These are phyloP conservation scores for Calonectria pseudoreteaudii DNA, from an alignment of 2,329 filamentous ascomycete genomes.

Conservation along the genomic window DNA sequence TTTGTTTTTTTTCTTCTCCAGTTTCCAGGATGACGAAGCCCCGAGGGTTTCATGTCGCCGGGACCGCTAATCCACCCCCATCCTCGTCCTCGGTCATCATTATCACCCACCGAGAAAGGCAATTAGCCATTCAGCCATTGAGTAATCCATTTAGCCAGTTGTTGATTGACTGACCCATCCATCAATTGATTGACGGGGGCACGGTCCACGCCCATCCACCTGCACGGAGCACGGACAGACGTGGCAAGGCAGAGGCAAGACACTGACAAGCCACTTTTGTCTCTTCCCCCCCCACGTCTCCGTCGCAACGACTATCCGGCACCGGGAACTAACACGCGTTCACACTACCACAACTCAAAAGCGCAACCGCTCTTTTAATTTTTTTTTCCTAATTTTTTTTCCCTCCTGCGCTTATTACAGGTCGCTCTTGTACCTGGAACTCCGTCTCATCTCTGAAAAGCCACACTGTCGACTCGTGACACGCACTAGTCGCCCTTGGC, in stretches of 20 bases:
- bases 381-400: background rate
- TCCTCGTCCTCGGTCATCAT: background rate
- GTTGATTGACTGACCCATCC: slow-evolving; percentile 11
- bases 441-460: slow-evolving; percentile 7
- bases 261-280: slow-evolving; percentile 13
- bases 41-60: slow-evolving; percentile 19
- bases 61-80: background rate
- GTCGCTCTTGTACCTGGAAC: background rate
- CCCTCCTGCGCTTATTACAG: background rate
- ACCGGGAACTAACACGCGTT: slow-evolving; percentile 19
- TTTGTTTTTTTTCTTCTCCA: background rate
- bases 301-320: background rate
- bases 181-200: slow-evolving; percentile 14
- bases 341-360: slow-evolving; percentile 12
- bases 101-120: background rate
- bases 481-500: slow-evolving; percentile 22
- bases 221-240: slow-evolving; percentile 9
- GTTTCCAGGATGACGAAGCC: slow-evolving; percentile 14
- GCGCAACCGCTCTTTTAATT: slow-evolving; percentile 2
- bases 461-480: slow-evolving; percentile 23
- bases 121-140: slow-evolving; percentile 16
- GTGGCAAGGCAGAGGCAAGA: slow-evolving; percentile 11
- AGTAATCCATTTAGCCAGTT: slow-evolving; percentile 15
- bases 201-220: slow-evolving; percentile 17
- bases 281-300: slow-evolving; percentile 14